Percentiles rank a stretch among this genome's conserved stretches.
These are phyloP conservation scores for Fusarium verrucosum DNA, from an alignment of 2,329 filamentous ascomycete genomes.

Conservation along the genomic window DNA sequence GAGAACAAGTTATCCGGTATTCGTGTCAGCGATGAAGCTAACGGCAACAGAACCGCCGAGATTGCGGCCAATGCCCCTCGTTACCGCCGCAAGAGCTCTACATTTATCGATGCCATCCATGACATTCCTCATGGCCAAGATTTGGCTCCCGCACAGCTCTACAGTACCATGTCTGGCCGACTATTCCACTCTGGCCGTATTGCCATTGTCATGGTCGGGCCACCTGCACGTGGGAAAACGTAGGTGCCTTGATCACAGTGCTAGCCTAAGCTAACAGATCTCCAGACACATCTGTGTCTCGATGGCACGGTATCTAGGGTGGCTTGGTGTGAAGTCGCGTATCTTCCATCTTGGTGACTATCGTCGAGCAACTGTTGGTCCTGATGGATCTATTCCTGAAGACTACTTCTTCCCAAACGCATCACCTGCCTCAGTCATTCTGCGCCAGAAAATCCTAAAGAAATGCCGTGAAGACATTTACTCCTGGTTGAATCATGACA, in stretches of 20 bases:
- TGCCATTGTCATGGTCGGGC: slow-evolving; percentile 94
- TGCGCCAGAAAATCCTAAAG: slow-evolving; percentile 96
- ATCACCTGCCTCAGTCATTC: slow-evolving; percentile 87
- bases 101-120: slow-evolving; percentile 96
- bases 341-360: slow-evolving; percentile 99
- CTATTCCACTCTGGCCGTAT: slow-evolving; percentile 98
- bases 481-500: slow-evolving; percentile 94
- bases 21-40: slow-evolving; percentile 12
- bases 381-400: slow-evolving; percentile 85
- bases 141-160: slow-evolving; percentile 94
- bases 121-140: slow-evolving; percentile 83
- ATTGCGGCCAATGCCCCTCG: slow-evolving; percentile 90
- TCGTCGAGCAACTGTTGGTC: slow-evolving; percentile 86
- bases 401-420: slow-evolving; percentile 99
- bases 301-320: slow-evolving; percentile 90
- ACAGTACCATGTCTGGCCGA: slow-evolving; percentile 96
- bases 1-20: background rate
- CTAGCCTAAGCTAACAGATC: slow-evolving; percentile 26
- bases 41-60: slow-evolving; percentile 76
- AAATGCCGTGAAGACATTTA: slow-evolving; percentile 98
- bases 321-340: slow-evolving; percentile 97
- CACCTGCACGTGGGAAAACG: slow-evolving; percentile 96
- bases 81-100: slow-evolving; percentile 92
- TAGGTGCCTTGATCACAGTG: slow-evolving; percentile 54
- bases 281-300: slow-evolving; percentile 91